Evolutionary conservation across 2,329 filamentous ascomycete species (phyloP).

Genomic region (Diplodia sapinea): DNA sequence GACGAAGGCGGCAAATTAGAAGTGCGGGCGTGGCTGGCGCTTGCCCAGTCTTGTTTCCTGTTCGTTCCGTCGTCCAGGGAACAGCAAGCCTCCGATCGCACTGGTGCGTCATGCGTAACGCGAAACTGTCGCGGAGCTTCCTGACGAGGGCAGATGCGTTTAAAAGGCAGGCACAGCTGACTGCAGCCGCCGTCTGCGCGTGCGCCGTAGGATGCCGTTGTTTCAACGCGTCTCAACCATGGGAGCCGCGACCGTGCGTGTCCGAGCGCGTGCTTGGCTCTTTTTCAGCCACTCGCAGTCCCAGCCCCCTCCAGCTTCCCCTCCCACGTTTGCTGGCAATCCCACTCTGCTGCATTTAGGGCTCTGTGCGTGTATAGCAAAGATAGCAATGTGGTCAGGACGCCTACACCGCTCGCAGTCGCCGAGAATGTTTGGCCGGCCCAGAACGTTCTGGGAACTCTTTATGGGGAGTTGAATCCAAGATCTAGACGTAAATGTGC

Average conservation of each 20-base stretch:
- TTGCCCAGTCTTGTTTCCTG: slow-evolving; percentile 13
- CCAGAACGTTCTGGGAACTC: slow-evolving; percentile 13
- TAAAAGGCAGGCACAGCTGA: not conserved
- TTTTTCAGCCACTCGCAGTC: slow-evolving; percentile 4
- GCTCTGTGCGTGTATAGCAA: slow-evolving; percentile 11
- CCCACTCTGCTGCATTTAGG: slow-evolving; percentile 7
- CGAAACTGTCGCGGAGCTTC: slow-evolving; percentile 9
- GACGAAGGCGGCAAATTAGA: slow-evolving; percentile 18
- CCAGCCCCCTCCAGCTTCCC: not conserved
- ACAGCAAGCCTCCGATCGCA: not conserved
- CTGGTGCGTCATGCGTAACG: slow-evolving; percentile 3
- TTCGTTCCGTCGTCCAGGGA: slow-evolving; percentile 18
- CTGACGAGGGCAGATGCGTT: not conserved
- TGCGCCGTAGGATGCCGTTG: not conserved
- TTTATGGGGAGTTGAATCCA: too few species aligned
- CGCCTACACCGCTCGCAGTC: not conserved
- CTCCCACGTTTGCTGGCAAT: slow-evolving; percentile 5
- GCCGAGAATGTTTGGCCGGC: not conserved
- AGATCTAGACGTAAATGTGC: too few species aligned
- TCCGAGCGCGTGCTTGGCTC: slow-evolving; percentile 9
- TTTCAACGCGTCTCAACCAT: not conserved
- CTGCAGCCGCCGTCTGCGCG: not conserved
- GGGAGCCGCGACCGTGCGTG: slow-evolving; percentile 18
- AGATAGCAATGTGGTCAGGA: slow-evolving; percentile 4
- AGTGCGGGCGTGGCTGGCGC: slow-evolving; percentile 23